Evolutionary conservation across 2,329 filamentous ascomycete species (phyloP).

Genomic region (Aspergillus brasiliensis): DNA sequence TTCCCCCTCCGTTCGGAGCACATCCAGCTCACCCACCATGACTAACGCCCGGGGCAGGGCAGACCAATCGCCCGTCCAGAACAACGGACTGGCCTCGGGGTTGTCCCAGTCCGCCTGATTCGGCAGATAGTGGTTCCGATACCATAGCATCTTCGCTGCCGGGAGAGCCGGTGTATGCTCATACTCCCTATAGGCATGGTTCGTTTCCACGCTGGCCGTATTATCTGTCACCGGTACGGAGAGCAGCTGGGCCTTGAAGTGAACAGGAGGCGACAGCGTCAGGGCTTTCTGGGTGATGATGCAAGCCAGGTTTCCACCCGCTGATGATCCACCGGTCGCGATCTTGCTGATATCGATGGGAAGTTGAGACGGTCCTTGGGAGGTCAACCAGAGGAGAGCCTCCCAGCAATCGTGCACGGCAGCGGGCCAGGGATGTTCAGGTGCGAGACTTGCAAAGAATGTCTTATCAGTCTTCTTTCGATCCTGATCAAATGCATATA

Average conservation of each 20-base stretch:
- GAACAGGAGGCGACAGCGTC: conserved; percentile 39
- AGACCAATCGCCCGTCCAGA: conserved; percentile 55
- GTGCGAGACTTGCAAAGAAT: conserved; percentile 50
- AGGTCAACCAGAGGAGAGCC: conserved; percentile 53
- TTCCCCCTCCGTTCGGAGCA: conserved; percentile 58
- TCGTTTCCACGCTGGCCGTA: conserved; percentile 51
- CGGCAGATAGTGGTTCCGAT: conserved; percentile 60
- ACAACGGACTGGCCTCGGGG: conserved; percentile 57
- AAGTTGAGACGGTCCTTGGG: conserved; percentile 39
- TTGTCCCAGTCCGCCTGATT: conserved; percentile 48
- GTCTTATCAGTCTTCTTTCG: background rate
- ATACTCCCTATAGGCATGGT: conserved; percentile 54
- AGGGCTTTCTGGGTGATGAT: conserved; percentile 56
- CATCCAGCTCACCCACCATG: conserved; percentile 59
- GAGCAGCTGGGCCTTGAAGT: conserved; percentile 55
- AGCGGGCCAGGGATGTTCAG: conserved; percentile 59
- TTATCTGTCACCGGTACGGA: conserved; percentile 63
- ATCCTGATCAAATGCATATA: background rate
- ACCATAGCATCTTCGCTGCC: conserved; percentile 63
- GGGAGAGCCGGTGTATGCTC: conserved; percentile 56
- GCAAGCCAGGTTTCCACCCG: conserved; percentile 56
- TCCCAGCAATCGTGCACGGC: conserved; percentile 62
- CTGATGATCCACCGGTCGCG: conserved; percentile 55
- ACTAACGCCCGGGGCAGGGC: conserved; percentile 55
- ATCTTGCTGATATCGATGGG: conserved; percentile 48